These are phyloP conservation scores for Hippophae rhamnoides DNA, from an alignment of 306 rosid species.

Conservation along the genomic window DNA sequence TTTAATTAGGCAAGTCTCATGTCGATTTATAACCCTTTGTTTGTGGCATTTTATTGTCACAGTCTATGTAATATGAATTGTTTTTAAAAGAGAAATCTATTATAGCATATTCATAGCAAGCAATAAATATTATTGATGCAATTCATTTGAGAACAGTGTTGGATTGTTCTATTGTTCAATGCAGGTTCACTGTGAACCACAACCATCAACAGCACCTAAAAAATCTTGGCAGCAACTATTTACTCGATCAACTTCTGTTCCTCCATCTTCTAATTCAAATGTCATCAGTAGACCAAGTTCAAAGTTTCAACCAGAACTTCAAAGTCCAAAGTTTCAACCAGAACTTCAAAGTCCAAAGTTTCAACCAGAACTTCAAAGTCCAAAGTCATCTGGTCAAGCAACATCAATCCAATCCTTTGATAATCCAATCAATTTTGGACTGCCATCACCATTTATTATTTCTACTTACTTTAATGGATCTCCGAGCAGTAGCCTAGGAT, in stretches of 20 bases:
- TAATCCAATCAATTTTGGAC: constrained; percentile 82
- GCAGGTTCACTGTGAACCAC: constrained; percentile 69
- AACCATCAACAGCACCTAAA: constrained; percentile 59
- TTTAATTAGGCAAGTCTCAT: background rate
- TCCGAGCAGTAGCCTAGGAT: constrained; percentile 62
- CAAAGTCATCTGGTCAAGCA: constrained; percentile 44
- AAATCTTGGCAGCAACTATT: constrained; percentile 96
- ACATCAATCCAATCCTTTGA: constrained; percentile 53
- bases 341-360: too few species aligned
- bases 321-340: too few species aligned
- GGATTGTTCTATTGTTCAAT: constrained; percentile 25
- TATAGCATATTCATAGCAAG: background rate
- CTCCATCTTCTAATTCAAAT: constrained; percentile 49
- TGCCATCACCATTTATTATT: constrained; percentile 71
- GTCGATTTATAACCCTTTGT: background rate
- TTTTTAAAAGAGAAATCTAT: too few species aligned
- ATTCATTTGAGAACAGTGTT: constrained; percentile 3
- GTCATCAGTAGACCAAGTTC: constrained; percentile 83
- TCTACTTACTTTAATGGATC: constrained; percentile 46
- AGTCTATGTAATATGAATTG: constrained; percentile 1
- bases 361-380: constrained; percentile 50
- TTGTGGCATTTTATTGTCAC: background rate
- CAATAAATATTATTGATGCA: background rate
- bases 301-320: constrained; percentile 17
- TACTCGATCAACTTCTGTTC: constrained; percentile 62